Evolutionary conservation across 1,284 basidiomycete genomes (phyloP).

Genomic region (Apiotrichum laibachii): DNA sequence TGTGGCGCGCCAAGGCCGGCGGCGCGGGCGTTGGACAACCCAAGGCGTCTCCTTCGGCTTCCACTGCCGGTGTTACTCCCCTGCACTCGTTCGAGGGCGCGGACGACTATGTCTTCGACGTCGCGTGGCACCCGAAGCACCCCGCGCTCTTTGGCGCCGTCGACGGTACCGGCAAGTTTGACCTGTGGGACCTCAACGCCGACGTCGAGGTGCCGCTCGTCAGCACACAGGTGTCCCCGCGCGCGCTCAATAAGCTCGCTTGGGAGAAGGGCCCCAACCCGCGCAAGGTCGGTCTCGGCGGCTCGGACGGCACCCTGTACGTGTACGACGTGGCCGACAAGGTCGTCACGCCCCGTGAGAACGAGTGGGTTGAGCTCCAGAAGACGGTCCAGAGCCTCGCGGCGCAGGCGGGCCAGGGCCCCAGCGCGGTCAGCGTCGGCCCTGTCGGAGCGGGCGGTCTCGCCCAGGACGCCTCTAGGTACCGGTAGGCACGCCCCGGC

Average conservation of each 20-base stretch:
- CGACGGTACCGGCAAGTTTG: constrained; percentile 91
- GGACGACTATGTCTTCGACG: constrained; percentile 98
- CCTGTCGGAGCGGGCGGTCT: background rate
- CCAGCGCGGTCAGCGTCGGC: background rate
- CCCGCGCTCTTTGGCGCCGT: constrained; percentile 91
- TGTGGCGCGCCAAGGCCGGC: constrained; percentile 70
- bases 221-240: constrained; percentile 55
- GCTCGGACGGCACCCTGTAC: constrained; percentile 86
- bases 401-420: background rate
- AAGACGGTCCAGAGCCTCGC: constrained; percentile 59
- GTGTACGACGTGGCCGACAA: constrained; percentile 93
- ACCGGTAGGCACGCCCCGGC: background rate
- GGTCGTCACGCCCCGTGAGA: constrained; percentile 69
- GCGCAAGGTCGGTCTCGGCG: constrained; percentile 78
- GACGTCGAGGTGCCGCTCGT: constrained; percentile 69
- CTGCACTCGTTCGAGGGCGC: constrained; percentile 92
- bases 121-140: constrained; percentile 93
- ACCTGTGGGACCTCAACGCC: constrained; percentile 91
- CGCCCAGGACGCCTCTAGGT: background rate
- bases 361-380: constrained; percentile 85
- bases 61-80: constrained; percentile 57
- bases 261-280: constrained; percentile 80
- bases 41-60: too few relatives aligned
- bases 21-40: constrained; percentile 29
- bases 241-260: constrained; percentile 89